Conservation (phyloP, 331 rosid species). For the Cydonia oblonga region DNA sequence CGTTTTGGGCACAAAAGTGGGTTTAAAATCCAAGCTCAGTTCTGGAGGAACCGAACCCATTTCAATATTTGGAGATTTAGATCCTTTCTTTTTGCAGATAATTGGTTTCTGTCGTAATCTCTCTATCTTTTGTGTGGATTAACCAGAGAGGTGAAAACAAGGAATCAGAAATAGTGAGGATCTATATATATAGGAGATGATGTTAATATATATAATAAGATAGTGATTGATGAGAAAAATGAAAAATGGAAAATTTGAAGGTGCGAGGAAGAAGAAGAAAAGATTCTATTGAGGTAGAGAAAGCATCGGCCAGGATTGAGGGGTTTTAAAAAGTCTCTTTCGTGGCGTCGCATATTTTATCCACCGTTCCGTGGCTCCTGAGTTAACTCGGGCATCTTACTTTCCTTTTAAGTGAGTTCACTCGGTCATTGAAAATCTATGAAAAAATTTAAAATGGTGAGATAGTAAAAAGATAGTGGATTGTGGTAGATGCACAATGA, state of each 20-base stretch:
- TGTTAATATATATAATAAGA: neutral
- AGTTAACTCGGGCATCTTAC: neutral
- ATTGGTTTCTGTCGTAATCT: neutral
- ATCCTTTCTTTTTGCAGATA: neutral
- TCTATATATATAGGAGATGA: slow-evolving; percentile 1
- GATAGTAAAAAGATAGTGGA: neutral
- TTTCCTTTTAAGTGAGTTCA: neutral
- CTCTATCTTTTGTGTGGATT: neutral
- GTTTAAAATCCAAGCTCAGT: slow-evolving; percentile 69
- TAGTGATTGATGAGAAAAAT: neutral
- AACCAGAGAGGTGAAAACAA: neutral
- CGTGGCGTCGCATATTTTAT: slow-evolving; percentile 70
- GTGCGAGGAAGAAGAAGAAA: slow-evolving; percentile 9
- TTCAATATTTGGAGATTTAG: slow-evolving; percentile 13
- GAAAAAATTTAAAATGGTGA: too few relatives aligned
- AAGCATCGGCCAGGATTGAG: slow-evolving; percentile 22
- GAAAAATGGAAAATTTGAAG: neutral
- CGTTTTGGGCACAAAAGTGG: slow-evolving; percentile 58
- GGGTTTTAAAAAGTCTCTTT: slow-evolving; percentile 29
- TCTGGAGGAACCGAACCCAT: slow-evolving; percentile 79
- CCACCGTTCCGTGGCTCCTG: neutral
- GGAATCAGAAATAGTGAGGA: slow-evolving; percentile 3
- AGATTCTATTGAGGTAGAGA: slow-evolving; percentile 45
- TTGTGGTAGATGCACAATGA: too few relatives aligned
- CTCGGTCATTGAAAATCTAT: neutral